Conservation (phyloP, 345 rosid genomes). For the Salix purpurea region DNA sequence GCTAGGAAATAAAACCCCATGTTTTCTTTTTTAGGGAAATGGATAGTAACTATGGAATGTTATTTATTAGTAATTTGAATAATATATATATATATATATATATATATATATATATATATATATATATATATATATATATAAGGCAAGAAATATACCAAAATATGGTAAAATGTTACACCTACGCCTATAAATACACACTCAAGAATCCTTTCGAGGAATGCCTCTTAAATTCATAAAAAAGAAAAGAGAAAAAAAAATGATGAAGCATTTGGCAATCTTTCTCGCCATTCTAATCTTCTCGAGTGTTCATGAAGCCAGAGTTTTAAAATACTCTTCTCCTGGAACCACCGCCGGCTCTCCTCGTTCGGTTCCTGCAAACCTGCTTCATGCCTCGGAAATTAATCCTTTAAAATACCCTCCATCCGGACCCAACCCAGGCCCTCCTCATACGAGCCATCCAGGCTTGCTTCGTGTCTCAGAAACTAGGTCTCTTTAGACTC, state of each 20-base stretch:
- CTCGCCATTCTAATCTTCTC: neutral
- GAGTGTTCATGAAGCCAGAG: neutral
- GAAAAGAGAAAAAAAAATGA: neutral
- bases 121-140: no score
- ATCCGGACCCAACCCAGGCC: neutral
- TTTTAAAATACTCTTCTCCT: neutral
- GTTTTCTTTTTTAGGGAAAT: no score
- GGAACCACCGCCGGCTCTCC: neutral
- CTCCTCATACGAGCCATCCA: neutral
- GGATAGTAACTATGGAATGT: no score
- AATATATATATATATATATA: no score
- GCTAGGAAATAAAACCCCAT: no score
- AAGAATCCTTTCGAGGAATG: neutral
- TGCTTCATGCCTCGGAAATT: neutral
- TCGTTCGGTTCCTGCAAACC: no score
- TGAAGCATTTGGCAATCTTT: neutral
- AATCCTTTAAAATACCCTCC: neutral
- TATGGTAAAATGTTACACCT: no score
- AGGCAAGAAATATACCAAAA: neutral
- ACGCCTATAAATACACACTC: neutral
- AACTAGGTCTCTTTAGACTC: neutral
- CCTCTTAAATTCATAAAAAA: neutral
- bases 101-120: no score
- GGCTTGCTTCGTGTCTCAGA: neutral
- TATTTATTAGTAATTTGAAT: no score